Evolutionary conservation across 164 flowering plant species (phyloP).

Genomic region (Santalum album): DNA sequence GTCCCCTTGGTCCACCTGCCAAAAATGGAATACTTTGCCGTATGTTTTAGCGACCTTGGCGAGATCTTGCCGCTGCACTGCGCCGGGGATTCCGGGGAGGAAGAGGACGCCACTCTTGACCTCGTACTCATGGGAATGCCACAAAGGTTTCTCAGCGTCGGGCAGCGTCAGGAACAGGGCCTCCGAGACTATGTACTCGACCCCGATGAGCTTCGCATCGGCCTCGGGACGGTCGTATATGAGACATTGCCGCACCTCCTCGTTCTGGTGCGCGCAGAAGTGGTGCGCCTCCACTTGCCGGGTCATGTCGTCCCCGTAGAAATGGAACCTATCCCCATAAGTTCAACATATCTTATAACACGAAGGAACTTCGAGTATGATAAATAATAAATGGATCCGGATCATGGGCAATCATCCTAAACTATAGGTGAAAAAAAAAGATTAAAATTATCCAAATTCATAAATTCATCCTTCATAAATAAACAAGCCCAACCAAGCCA

Average conservation of each 20-base stretch:
- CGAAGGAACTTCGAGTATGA: too few relatives aligned
- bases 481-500: too few relatives aligned
- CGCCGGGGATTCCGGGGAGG: slow-evolving; percentile 72
- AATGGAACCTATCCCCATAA: slow-evolving; percentile 39
- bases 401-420: too few relatives aligned
- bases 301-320: slow-evolving; percentile 76
- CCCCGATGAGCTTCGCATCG: slow-evolving; percentile 62
- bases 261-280: slow-evolving; percentile 75
- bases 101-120: slow-evolving; percentile 78
- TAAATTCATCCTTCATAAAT: too few relatives aligned
- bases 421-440: too few relatives aligned
- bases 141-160: slow-evolving; percentile 66
- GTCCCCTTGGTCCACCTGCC: slow-evolving; percentile 85
- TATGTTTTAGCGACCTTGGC: slow-evolving; percentile 70
- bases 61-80: slow-evolving; percentile 52
- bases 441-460: too few relatives aligned
- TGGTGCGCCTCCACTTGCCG: slow-evolving; percentile 95
- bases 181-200: slow-evolving; percentile 74
- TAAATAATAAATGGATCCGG: too few relatives aligned
- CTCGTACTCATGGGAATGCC: slow-evolving; percentile 92
- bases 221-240: slow-evolving; percentile 57
- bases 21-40: slow-evolving; percentile 74
- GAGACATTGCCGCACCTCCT: slow-evolving; percentile 84
- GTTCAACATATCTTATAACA: too few relatives aligned
- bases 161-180: slow-evolving; percentile 58